A percentile compares a stretch with the other conserved stretches of the same genome.
These are phyloP conservation scores for Monilinia fructigena DNA, from an alignment of 2,329 filamentous ascomycete species.

Conservation along the genomic window DNA sequence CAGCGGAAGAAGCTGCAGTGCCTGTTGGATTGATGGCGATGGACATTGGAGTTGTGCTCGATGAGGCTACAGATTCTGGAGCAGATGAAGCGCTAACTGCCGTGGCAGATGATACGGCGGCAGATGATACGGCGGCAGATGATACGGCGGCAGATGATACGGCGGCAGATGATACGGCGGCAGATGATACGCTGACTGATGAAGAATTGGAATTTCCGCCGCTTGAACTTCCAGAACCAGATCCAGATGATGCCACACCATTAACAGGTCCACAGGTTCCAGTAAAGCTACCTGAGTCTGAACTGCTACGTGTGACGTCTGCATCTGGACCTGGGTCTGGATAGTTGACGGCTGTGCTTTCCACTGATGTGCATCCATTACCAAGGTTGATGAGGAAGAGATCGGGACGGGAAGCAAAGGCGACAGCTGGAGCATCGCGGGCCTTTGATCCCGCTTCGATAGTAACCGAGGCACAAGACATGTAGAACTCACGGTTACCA, in stretches of 20 bases:
- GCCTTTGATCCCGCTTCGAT: constrained; percentile 41
- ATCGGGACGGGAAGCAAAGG: constrained; percentile 51
- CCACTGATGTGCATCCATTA: constrained; percentile 50
- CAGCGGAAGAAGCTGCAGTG: not conserved
- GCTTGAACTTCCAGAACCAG: not conserved
- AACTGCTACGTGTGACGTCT: constrained; percentile 24
- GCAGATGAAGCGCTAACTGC: not conserved
- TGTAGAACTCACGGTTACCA: constrained; percentile 66
- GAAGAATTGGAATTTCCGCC: not conserved
- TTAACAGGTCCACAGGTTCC: constrained; percentile 35
- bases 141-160: not conserved
- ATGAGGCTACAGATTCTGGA: not conserved
- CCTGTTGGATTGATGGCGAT: constrained; percentile 13
- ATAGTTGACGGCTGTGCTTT: constrained; percentile 51
- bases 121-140: not conserved
- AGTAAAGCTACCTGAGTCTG: constrained; percentile 25
- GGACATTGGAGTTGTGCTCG: constrained; percentile 9
- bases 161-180: not conserved
- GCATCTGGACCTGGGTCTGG: constrained; percentile 53
- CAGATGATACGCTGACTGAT: not conserved
- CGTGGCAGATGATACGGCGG: not conserved
- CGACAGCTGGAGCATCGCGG: constrained; percentile 27
- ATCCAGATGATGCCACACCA: constrained; percentile 26
- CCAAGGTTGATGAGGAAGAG: constrained; percentile 60
- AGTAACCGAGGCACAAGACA: constrained; percentile 61